Conservation (phyloP, 345 rosid species). For the Mallotus nudiflorus region DNA sequence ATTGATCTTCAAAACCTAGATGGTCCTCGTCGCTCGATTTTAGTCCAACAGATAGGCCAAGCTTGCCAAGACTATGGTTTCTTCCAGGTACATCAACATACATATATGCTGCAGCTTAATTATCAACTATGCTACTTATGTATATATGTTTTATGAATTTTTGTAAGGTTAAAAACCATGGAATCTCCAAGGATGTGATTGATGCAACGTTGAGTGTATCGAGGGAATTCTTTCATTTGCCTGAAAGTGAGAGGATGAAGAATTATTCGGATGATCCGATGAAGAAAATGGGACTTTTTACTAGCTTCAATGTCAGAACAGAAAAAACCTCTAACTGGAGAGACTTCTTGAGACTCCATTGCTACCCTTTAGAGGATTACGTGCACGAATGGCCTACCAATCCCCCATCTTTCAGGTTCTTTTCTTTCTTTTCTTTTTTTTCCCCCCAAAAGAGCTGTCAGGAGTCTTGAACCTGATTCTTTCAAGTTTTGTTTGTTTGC, state of each 20-base stretch:
- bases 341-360: conserved; percentile 72
- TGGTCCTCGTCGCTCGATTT: not conserved
- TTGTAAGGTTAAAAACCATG: conserved; percentile 9
- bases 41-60: not conserved
- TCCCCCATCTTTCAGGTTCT: conserved; percentile 59
- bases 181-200: not conserved
- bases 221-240: conserved; percentile 11
- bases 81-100: conserved; percentile 3
- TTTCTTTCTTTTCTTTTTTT: too few relatives aligned
- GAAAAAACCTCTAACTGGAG: conserved; percentile 79
- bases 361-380: conserved; percentile 63
- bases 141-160: too few relatives aligned
- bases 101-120: too few relatives aligned
- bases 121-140: too few relatives aligned
- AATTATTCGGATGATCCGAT: conserved; percentile 25
- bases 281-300: conserved; percentile 57
- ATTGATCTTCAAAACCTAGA: conserved; percentile 5
- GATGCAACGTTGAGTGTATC: not conserved
- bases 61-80: conserved; percentile 5
- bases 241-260: conserved; percentile 17
- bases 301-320: conserved; percentile 65
- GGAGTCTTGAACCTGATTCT: too few relatives aligned
- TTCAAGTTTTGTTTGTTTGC: not conserved
- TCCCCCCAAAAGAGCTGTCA: too few relatives aligned
- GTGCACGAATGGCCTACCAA: conserved; percentile 70